Conservation (phyloP, 768 basidiomycete species). For the Tylopilus rubrobrunneus region DNA sequence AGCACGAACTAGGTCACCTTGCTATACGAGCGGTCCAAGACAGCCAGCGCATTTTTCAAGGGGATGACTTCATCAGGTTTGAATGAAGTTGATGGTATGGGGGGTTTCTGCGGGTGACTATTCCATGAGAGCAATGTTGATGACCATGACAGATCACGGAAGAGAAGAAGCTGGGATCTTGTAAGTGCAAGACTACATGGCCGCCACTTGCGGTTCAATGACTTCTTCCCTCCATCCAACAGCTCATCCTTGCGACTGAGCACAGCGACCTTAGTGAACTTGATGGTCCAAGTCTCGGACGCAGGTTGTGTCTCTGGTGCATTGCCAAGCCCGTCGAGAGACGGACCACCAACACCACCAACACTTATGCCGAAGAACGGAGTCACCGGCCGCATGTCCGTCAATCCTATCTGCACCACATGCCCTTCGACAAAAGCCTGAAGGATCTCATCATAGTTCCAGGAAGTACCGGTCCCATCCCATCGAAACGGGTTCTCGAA, state of each 20-base stretch:
- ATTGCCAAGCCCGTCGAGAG: constrained; percentile 26
- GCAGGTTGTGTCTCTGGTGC: constrained; percentile 23
- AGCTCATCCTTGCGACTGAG: constrained; percentile 81
- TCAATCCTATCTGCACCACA: constrained; percentile 51
- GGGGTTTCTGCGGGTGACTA: constrained; percentile 31
- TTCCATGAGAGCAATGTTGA: constrained; percentile 42
- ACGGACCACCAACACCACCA: constrained; percentile 32
- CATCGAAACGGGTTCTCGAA: constrained; percentile 62
- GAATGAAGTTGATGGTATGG: constrained; percentile 43
- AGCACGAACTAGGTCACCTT: constrained; percentile 49
- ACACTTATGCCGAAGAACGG: constrained; percentile 42
- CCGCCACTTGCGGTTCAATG: constrained; percentile 82
- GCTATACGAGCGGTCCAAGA: constrained; percentile 72
- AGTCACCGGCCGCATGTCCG: constrained; percentile 38
- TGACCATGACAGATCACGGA: constrained; percentile 67
- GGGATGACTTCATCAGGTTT: constrained; percentile 86
- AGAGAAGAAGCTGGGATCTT: constrained; percentile 87
- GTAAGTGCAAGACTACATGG: constrained; percentile 82
- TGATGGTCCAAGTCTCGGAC: constrained; percentile 46
- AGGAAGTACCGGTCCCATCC: constrained; percentile 60
- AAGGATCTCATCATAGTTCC: constrained; percentile 66
- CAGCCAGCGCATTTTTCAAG: constrained; percentile 72
- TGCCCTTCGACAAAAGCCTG: constrained; percentile 58
- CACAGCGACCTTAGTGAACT: constrained; percentile 75
- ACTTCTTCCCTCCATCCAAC: constrained; percentile 71